These are phyloP conservation scores for Nasturtium officinale DNA, from an alignment of 345 rosid genomes.

Conservation along the genomic window DNA sequence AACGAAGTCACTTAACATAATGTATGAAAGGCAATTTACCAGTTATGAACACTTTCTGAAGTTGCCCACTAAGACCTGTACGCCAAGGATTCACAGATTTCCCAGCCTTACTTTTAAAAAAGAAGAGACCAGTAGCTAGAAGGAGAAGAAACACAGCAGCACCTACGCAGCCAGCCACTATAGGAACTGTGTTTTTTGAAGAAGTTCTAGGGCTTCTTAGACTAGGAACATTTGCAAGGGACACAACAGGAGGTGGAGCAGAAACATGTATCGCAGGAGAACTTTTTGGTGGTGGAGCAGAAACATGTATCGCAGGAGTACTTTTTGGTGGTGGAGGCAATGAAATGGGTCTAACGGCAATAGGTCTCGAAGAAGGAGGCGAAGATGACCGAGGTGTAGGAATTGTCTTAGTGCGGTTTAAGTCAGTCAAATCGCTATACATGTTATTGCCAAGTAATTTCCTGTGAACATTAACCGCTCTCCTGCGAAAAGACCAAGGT, in stretches of 20 bases:
- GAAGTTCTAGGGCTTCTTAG: constrained; percentile 12
- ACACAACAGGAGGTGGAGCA: constrained; percentile 35
- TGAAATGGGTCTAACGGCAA: not conserved
- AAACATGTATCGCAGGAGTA: not conserved
- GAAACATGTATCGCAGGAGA: constrained; percentile 7
- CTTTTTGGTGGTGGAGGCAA: constrained; percentile 16
- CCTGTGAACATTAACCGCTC: constrained; percentile 27
- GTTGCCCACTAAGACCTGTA: constrained; percentile 93
- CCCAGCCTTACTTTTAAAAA: constrained; percentile 64
- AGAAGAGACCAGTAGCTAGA: constrained; percentile 46
- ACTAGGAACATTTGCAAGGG: not conserved
- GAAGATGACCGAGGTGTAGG: constrained; percentile 23
- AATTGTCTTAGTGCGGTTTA: not conserved
- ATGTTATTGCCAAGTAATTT: constrained; percentile 30
- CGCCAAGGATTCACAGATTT: constrained; percentile 88
- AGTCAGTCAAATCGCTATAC: not conserved
- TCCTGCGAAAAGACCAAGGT: constrained; percentile 25
- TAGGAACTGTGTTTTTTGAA: constrained; percentile 15
- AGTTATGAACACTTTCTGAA: constrained; percentile 85
- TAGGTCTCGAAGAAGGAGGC: constrained; percentile 5
- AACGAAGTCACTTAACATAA: not conserved
- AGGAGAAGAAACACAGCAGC: constrained; percentile 41
- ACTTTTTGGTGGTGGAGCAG: not conserved
- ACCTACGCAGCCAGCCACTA: constrained; percentile 46
- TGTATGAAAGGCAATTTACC: constrained; percentile 48